A percentile compares a stretch with the other conserved stretches of the same genome.
phyloP scores from a whole-genome alignment of 2,329 filamentous ascomycete genomes.

The Diaporthe caulivora region DNA sequence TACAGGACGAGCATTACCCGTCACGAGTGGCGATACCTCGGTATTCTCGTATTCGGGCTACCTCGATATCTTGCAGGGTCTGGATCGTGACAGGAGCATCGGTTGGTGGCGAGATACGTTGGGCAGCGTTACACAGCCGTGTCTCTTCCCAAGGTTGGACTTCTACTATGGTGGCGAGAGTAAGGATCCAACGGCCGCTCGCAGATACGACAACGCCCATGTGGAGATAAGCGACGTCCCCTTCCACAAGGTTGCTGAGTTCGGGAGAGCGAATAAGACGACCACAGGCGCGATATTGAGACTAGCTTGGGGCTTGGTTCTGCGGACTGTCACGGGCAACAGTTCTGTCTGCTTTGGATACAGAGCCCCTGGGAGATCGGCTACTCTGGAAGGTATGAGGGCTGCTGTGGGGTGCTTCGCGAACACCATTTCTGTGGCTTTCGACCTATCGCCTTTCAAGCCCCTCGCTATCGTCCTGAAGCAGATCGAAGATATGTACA shows the following conservation, averaged over 20 bases:
- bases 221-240: constrained; percentile 56
- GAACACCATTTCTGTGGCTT: constrained; percentile 52
- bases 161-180: constrained; percentile 40
- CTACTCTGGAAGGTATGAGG: constrained; percentile 55
- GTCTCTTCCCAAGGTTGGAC: constrained; percentile 59
- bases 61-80: constrained; percentile 50
- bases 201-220: constrained; percentile 51
- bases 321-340: constrained; percentile 66
- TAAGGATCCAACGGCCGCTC: constrained; percentile 37
- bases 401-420: constrained; percentile 62
- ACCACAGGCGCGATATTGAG: constrained; percentile 64
- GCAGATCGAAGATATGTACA: constrained; percentile 49
- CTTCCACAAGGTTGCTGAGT: constrained; percentile 56
- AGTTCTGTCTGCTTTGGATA: constrained; percentile 68
- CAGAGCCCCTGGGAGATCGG: constrained; percentile 58
- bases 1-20: constrained; percentile 51
- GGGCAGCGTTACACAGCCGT: constrained; percentile 51
- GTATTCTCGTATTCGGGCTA: constrained; percentile 55
- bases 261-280: constrained; percentile 55
- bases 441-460: constrained; percentile 49
- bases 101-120: constrained; percentile 62
- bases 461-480: constrained; percentile 50
- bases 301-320: constrained; percentile 70
- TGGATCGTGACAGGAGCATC: constrained; percentile 51
- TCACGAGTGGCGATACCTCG: constrained; percentile 41